Percentiles rank a stretch among this genome's conserved stretches.
These are phyloP conservation scores for Tremella yokohamensis DNA, from an alignment of 768 basidiomycete species.

Conservation along the genomic window DNA sequence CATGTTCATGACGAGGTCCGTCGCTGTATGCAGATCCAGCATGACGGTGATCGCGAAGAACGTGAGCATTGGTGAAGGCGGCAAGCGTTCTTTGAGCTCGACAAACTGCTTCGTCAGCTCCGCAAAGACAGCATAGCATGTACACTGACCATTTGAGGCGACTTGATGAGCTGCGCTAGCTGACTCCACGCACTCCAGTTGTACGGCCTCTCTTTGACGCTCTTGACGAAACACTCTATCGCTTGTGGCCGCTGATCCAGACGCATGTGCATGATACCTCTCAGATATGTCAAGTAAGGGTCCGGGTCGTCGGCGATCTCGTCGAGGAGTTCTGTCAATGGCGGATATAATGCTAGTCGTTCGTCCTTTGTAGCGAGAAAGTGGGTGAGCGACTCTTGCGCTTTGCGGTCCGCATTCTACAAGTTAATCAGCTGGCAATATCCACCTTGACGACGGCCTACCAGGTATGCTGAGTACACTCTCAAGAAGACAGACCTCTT, in stretches of 20 bases:
- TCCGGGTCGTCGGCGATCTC: slow-evolving; percentile 42
- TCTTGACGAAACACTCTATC: slow-evolving; percentile 71
- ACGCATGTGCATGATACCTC: slow-evolving; percentile 76
- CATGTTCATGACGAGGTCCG: slow-evolving; percentile 75
- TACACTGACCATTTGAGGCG: slow-evolving; percentile 72
- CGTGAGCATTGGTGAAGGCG: slow-evolving; percentile 59
- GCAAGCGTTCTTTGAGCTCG: slow-evolving; percentile 54
- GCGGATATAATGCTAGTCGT: slow-evolving; percentile 42
- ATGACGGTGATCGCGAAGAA: slow-evolving; percentile 84
- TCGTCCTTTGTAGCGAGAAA: slow-evolving; percentile 56
- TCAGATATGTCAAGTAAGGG: slow-evolving; percentile 52
- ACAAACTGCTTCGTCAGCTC: slow-evolving; percentile 42
- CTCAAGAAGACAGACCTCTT: slow-evolving; percentile 71
- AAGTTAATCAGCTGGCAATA: slow-evolving; percentile 12
- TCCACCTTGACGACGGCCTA: slow-evolving; percentile 56
- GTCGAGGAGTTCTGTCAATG: slow-evolving; percentile 40
- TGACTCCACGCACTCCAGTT: slow-evolving; percentile 93
- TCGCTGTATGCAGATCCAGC: slow-evolving; percentile 83
- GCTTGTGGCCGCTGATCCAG: slow-evolving; percentile 78
- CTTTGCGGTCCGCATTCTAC: slow-evolving; percentile 80
- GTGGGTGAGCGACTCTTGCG: slow-evolving; percentile 65
- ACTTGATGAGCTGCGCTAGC: slow-evolving; percentile 67
- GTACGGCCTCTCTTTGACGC: slow-evolving; percentile 76
- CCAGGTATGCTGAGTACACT: slow-evolving; percentile 79
- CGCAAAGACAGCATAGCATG: not conserved